Percentiles rank a stretch among this genome's conserved stretches.
Evolutionary conservation across 352 stramenopile genomes (phyloP).

Genomic region (Phytophthora kernoviae): DNA sequence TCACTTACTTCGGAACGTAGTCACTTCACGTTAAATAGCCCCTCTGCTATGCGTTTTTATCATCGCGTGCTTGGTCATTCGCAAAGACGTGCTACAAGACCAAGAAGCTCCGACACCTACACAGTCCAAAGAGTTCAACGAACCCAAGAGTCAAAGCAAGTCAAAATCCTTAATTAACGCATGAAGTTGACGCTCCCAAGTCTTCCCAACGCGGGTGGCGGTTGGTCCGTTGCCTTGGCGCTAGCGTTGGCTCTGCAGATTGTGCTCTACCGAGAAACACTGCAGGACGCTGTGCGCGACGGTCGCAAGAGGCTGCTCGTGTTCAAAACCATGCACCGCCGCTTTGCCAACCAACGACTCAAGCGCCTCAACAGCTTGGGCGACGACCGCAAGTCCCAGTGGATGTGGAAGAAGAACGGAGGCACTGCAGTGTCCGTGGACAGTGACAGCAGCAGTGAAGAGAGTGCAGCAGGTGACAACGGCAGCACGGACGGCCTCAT

Average conservation of each 20-base stretch:
- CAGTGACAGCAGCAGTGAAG: constrained; percentile 40
- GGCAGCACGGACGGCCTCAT: constrained; percentile 56
- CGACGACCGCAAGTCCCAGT: constrained; percentile 70
- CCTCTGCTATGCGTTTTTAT: constrained; percentile 22
- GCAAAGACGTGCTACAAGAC: constrained; percentile 21
- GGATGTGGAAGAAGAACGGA: constrained; percentile 69
- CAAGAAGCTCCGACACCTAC: neutral
- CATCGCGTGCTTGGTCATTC: constrained; percentile 20
- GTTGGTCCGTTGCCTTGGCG: constrained; percentile 36
- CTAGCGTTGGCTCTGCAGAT: constrained; percentile 45
- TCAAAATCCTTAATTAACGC: neutral
- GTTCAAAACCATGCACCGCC: constrained; percentile 75
- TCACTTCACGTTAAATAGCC: neutral
- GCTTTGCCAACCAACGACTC: constrained; percentile 75
- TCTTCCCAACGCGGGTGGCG: constrained; percentile 13
- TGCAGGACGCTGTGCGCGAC: constrained; percentile 45
- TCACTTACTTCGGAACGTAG: neutral
- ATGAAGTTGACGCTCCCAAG: constrained; percentile 45
- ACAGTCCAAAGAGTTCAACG: constrained; percentile 6
- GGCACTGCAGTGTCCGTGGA: constrained; percentile 27
- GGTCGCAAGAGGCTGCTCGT: constrained; percentile 64
- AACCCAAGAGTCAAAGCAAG: constrained; percentile 2
- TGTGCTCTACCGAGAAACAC: constrained; percentile 57
- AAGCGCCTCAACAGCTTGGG: constrained; percentile 69
- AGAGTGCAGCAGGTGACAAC: constrained; percentile 28